Conservation (phyloP, 2,329 filamentous ascomycete genomes). For the Endothia cerciana region DNA sequence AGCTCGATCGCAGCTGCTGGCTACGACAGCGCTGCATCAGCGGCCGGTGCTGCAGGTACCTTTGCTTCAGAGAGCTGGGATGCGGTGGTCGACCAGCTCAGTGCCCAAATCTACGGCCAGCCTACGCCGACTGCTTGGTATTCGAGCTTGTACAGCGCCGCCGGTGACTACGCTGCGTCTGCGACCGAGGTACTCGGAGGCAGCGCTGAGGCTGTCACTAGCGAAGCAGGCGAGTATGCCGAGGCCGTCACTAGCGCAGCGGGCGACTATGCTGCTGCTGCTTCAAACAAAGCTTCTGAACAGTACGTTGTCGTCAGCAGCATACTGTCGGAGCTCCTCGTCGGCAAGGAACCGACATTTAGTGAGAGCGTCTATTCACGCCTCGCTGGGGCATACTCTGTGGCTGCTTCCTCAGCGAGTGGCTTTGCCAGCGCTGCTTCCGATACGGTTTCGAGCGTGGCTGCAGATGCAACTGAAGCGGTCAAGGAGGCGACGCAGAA, state of each 20-base stretch:
- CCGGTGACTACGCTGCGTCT: constrained; percentile 58
- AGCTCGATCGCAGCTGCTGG: no score
- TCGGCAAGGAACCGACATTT: constrained; percentile 78
- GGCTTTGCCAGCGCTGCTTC: constrained; percentile 44
- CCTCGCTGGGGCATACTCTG: constrained; percentile 73
- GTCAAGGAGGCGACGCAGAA: constrained; percentile 45
- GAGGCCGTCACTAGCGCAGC: constrained; percentile 57
- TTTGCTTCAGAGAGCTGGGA: constrained; percentile 62
- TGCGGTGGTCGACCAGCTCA: constrained; percentile 64
- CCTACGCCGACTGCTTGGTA: constrained; percentile 64
- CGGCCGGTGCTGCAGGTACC: no score
- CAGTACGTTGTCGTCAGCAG: constrained; percentile 73
- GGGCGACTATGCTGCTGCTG: constrained; percentile 64
- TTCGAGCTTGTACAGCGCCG: constrained; percentile 50
- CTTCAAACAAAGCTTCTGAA: constrained; percentile 60
- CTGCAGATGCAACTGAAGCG: constrained; percentile 46
- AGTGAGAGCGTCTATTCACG: constrained; percentile 78
- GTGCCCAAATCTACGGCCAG: constrained; percentile 70
- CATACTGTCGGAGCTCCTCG: constrained; percentile 75
- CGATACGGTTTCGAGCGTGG: constrained; percentile 39
- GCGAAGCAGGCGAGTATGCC: constrained; percentile 57
- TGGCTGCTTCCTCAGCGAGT: constrained; percentile 60
- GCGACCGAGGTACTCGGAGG: constrained; percentile 53
- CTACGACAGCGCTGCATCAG: no score
- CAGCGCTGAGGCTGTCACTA: constrained; percentile 42